A percentile compares a stretch with the other conserved stretches of the same genome.
Evolutionary conservation across 148 eudicot genomes (phyloP).

Genomic region (Cornus suecica): DNA sequence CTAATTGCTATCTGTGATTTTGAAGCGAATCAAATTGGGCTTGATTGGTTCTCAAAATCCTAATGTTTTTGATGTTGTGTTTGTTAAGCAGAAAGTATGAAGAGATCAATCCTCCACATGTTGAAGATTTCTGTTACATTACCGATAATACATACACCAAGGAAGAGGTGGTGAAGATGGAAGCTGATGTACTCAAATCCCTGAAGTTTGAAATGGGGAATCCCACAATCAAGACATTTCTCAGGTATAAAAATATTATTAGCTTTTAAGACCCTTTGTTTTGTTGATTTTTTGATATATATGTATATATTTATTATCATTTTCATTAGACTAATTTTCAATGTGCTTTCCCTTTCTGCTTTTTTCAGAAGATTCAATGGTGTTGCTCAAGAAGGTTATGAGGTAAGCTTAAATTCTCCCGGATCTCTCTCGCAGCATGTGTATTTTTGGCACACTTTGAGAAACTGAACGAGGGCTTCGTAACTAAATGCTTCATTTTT

Average conservation of each 20-base stretch:
- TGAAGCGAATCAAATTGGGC: background rate
- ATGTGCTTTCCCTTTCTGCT: slow-evolving; percentile 9
- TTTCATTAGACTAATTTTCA: slow-evolving; percentile 7
- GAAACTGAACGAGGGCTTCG: background rate
- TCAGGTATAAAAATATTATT: slow-evolving; percentile 43
- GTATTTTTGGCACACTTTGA: background rate
- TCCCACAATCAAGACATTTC: slow-evolving; percentile 71
- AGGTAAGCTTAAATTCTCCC: slow-evolving; percentile 26
- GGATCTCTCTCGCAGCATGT: background rate
- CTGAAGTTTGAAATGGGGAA: slow-evolving; percentile 70
- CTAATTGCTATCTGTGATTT: background rate
- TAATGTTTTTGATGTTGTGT: background rate
- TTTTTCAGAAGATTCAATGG: slow-evolving; percentile 53
- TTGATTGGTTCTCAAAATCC: background rate
- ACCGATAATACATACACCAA: slow-evolving; percentile 86
- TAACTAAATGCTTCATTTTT: background rate
- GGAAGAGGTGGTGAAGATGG: slow-evolving; percentile 82
- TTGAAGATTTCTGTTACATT: slow-evolving; percentile 71
- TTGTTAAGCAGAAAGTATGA: slow-evolving; percentile 64
- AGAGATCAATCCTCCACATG: slow-evolving; percentile 75
- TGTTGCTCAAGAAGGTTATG: slow-evolving; percentile 50
- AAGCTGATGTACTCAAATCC: slow-evolving; percentile 65
- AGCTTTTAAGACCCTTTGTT: background rate
- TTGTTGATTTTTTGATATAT: background rate
- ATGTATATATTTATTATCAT: background rate